Evolutionary conservation across 1,284 basidiomycete genomes (phyloP).

Genomic region (Irpex sp.): DNA sequence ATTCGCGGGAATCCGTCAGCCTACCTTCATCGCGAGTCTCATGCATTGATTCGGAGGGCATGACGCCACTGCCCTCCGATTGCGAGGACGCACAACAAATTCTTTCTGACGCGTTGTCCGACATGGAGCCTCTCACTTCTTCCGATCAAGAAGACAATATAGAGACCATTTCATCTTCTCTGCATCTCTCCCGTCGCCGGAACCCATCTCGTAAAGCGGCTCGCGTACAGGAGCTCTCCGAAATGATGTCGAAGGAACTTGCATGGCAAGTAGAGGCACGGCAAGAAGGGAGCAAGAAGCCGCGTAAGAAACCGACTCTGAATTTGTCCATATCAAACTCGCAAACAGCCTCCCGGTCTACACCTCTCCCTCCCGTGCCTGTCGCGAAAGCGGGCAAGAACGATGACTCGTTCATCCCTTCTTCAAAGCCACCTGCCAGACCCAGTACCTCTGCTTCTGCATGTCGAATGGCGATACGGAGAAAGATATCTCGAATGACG

Average conservation of each 20-base stretch:
- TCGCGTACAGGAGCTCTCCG: neutral
- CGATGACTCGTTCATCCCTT: neutral
- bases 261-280: neutral
- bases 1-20: neutral
- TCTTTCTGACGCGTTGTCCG: neutral
- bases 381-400: neutral
- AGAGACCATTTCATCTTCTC: neutral
- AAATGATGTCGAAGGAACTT: neutral
- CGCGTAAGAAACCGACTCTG: neutral
- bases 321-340: too few species aligned
- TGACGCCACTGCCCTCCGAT: conserved; percentile 10
- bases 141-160: neutral
- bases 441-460: neutral
- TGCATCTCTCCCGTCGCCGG: too few species aligned
- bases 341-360: neutral
- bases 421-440: neutral
- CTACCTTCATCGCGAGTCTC: neutral
- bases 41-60: conserved; percentile 6
- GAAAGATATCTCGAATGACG: neutral
- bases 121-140: neutral
- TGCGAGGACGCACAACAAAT: neutral
- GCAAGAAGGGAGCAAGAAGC: neutral
- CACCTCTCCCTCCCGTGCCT: neutral
- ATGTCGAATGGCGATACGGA: neutral
- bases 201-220: neutral